Evolutionary conservation across 2,329 filamentous ascomycete species (phyloP), one percentile per base, ranked within the genome.

Genomic region (Cercospora citrullina): DNA sequence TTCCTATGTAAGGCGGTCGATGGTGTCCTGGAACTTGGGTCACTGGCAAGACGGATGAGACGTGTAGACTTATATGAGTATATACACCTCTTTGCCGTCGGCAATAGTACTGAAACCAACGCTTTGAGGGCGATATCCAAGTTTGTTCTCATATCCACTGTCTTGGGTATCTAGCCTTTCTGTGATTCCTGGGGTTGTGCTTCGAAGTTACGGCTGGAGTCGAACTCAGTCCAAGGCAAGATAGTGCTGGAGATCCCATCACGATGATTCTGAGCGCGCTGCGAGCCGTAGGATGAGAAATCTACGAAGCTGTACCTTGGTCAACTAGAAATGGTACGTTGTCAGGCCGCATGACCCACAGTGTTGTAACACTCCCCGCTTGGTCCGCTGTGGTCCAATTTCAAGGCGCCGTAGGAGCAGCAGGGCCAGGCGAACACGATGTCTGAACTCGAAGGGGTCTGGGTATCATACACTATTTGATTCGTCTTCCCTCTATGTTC

Each of bases 401-500:
- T 5, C 36, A 39, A 39, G 16, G 5, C 36, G 36, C 36, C 3
- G 5, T 3, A 39, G 36, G 36, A 39, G 16, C 5, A 39, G 16
- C 16, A 16, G 6, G 16, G 12, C 36, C 36, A 39, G 16, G 5
- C 36, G 16, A 39, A 39, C 8, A 39, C 16, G 23, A 53, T 7
- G 5, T 53, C 18, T 21, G 23, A 26, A 16, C 12, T 36, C 33
- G 48, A 53, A 21, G 18, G 18, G 18, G 0, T 18, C 64, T 64
- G 60, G 70, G 61, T 68, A 70, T 71, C 63, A 66, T 67, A 70
- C 68, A 64, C 14, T 10, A 31, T 31, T 45, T 21, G 31, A 39
- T 45, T 26, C 16, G 1, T 3, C 30, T 18, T 23, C 18, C 12
- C 48, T 60, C 75, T 68, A 78, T 63, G 78, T 76, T 73, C 79